A percentile compares a stretch with the other conserved stretches of the same genome.
Evolutionary conservation across 2,329 filamentous ascomycete species (phyloP).

Genomic region (Leptographium wingfieldii): DNA sequence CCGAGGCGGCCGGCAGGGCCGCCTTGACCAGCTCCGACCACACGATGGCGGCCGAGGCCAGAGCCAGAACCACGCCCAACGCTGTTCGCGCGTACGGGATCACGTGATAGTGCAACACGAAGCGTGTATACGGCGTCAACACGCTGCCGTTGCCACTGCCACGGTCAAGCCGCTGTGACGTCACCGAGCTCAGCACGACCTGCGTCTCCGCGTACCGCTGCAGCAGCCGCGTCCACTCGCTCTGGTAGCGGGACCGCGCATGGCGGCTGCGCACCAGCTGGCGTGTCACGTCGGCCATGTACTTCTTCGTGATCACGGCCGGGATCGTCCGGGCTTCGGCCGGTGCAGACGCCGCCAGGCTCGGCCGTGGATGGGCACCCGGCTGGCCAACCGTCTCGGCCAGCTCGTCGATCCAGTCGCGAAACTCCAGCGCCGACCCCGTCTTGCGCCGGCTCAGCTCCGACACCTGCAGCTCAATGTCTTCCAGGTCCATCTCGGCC

Average conservation of each 20-base stretch:
- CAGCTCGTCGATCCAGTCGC: slow-evolving; percentile 94
- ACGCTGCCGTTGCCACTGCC: slow-evolving; percentile 45
- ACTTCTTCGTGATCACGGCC: slow-evolving; percentile 81
- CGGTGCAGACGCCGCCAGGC: slow-evolving; percentile 28
- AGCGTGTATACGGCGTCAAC: slow-evolving; percentile 71
- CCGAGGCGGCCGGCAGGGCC: slow-evolving; percentile 63
- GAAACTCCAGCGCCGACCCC: slow-evolving; percentile 60
- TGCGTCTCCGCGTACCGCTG: slow-evolving; percentile 63
- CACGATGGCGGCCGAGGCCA: slow-evolving; percentile 71
- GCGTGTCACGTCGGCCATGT: slow-evolving; percentile 78
- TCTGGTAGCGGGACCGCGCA: slow-evolving; percentile 66
- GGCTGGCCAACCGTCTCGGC: slow-evolving; percentile 61
- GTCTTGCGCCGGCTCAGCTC: slow-evolving; percentile 73
- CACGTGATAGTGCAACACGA: slow-evolving; percentile 61
- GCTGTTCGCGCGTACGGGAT: slow-evolving; percentile 55
- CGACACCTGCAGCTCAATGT: slow-evolving; percentile 66
- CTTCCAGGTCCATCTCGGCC: slow-evolving; percentile 64
- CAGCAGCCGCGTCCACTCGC: slow-evolving; percentile 75
- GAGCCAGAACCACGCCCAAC: slow-evolving; percentile 53
- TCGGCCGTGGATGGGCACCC: slow-evolving; percentile 40
- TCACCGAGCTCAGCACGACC: slow-evolving; percentile 69
- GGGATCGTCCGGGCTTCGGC: slow-evolving; percentile 44
- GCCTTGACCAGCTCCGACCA: slow-evolving; percentile 90
- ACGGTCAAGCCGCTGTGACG: slow-evolving; percentile 64
- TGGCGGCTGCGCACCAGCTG: slow-evolving; percentile 73